Evolutionary conservation across 768 basidiomycete species (phyloP).

Genomic region (Boletus edulis): DNA sequence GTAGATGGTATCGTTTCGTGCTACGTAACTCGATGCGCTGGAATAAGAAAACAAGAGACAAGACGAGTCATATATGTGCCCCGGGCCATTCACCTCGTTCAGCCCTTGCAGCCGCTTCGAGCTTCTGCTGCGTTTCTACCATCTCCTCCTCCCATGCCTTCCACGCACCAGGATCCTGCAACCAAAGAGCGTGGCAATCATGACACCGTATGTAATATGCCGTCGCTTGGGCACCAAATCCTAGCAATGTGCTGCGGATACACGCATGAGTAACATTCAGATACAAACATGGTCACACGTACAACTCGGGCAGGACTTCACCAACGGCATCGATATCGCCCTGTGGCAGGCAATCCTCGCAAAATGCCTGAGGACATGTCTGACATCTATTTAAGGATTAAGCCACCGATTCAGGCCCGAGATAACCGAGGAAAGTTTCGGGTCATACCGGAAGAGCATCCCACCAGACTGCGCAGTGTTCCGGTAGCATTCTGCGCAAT

Average conservation of each 20-base stretch:
- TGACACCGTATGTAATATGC: constrained; percentile 52
- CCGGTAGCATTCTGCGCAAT: constrained; percentile 44
- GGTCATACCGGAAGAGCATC: constrained; percentile 52
- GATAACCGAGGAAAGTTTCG: neutral
- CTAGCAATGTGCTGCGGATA: constrained; percentile 37
- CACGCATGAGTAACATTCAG: constrained; percentile 10
- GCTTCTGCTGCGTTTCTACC: constrained; percentile 33
- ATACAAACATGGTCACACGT: constrained; percentile 17
- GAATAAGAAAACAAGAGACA: neutral
- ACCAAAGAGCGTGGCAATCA: constrained; percentile 43
- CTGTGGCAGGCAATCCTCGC: constrained; percentile 57
- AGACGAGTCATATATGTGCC: neutral
- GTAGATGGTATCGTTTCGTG: neutral
- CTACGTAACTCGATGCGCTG: neutral
- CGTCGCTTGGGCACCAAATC: constrained; percentile 33
- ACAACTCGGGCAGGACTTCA: constrained; percentile 59
- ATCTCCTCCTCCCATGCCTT: constrained; percentile 46
- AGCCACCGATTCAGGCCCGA: neutral
- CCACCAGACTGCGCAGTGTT: constrained; percentile 49
- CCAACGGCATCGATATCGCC: constrained; percentile 53
- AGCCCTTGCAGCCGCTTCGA: constrained; percentile 18
- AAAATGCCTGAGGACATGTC: constrained; percentile 57
- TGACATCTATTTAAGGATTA: constrained; percentile 41
- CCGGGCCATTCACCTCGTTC: neutral
- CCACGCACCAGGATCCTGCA: constrained; percentile 35